Evolutionary conservation across 2,329 filamentous ascomycete species (phyloP).

Genomic region (Xylariaceae sp.): DNA sequence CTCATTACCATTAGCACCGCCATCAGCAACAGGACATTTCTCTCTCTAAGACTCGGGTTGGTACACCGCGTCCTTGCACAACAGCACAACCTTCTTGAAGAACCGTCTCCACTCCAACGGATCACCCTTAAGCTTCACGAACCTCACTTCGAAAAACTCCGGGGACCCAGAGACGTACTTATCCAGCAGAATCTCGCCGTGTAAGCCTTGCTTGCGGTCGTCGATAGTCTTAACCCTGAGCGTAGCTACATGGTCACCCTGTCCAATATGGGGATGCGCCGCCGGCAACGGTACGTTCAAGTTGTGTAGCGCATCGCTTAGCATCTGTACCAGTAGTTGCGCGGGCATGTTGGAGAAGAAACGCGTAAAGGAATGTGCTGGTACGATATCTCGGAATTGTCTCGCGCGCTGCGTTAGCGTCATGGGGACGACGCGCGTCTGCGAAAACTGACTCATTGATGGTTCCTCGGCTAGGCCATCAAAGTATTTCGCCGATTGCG

Average conservation of each 20-base stretch:
- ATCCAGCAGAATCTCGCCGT: slow-evolving; percentile 71
- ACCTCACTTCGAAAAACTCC: slow-evolving; percentile 76
- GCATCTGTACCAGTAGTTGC: slow-evolving; percentile 68
- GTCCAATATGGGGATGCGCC: slow-evolving; percentile 37
- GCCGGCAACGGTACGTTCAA: slow-evolving; percentile 71
- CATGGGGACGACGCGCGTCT: slow-evolving; percentile 70
- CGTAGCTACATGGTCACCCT: slow-evolving; percentile 52
- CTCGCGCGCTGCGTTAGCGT: slow-evolving; percentile 85
- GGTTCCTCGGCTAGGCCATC: slow-evolving; percentile 79
- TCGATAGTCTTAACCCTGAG: slow-evolving; percentile 73
- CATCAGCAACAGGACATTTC: slow-evolving; percentile 1
- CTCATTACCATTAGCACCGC: not conserved
- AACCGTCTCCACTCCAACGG: slow-evolving; percentile 93
- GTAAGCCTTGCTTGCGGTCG: slow-evolving; percentile 63
- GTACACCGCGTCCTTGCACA: slow-evolving; percentile 81
- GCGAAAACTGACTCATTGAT: slow-evolving; percentile 77
- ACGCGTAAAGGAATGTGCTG: slow-evolving; percentile 76
- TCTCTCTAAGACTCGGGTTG: slow-evolving; percentile 42
- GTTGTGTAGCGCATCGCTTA: slow-evolving; percentile 75
- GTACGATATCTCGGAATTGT: slow-evolving; percentile 85
- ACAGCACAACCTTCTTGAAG: slow-evolving; percentile 89
- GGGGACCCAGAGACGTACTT: slow-evolving; percentile 50
- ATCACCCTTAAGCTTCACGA: slow-evolving; percentile 92
- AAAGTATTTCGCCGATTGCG: slow-evolving; percentile 37
- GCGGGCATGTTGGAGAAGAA: slow-evolving; percentile 84